These are phyloP conservation scores for Nakaseomyces sp. DNA, from an alignment of 1,139 yeast species.

Conservation along the genomic window DNA sequence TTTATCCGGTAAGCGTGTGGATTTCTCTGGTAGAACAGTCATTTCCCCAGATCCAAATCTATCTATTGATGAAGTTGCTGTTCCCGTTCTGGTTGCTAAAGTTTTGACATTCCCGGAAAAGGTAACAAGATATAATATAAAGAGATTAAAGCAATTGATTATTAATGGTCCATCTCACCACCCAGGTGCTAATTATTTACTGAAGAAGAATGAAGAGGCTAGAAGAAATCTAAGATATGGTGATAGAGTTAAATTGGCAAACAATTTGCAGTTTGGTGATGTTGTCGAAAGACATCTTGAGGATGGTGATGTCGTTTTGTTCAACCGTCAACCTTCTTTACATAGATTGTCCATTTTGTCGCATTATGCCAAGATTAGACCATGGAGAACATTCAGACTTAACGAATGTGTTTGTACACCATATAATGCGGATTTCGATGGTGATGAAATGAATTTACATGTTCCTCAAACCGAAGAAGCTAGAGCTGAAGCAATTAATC, in stretches of 20 bases:
- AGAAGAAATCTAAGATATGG: slow-evolving; percentile 88
- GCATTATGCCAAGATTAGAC: slow-evolving; percentile 91
- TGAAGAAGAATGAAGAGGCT: slow-evolving; percentile 75
- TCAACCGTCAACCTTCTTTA: slow-evolving; percentile 95
- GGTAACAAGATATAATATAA: slow-evolving; percentile 79
- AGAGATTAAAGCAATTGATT: slow-evolving; percentile 64
- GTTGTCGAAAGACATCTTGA: slow-evolving; percentile 96
- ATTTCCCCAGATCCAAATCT: slow-evolving; percentile 98
- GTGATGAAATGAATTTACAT: slow-evolving; percentile 98
- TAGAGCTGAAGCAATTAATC: slow-evolving; percentile 90
- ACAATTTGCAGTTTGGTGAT: slow-evolving; percentile 74
- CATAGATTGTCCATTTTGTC: slow-evolving; percentile 91
- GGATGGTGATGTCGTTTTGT: slow-evolving; percentile 92
- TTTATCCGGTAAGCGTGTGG: slow-evolving; percentile 96
- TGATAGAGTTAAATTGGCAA: slow-evolving; percentile 70
- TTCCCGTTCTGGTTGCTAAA: slow-evolving; percentile 94
- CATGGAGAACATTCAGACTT: slow-evolving; percentile 95
- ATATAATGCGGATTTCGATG: slow-evolving; percentile 98
- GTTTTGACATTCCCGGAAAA: slow-evolving; percentile 92
- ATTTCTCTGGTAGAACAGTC: slow-evolving; percentile 96
- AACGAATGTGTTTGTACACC: slow-evolving; percentile 99
- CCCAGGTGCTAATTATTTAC: slow-evolving; percentile 93
- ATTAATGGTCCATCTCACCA: slow-evolving; percentile 79
- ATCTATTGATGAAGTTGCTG: slow-evolving; percentile 93
- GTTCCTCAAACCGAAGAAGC: slow-evolving; percentile 99